A percentile compares a stretch with the other conserved stretches of the same genome.
Evolutionary conservation across 2,329 filamentous ascomycete species (phyloP).

Genomic region (Penicillium sp.): DNA sequence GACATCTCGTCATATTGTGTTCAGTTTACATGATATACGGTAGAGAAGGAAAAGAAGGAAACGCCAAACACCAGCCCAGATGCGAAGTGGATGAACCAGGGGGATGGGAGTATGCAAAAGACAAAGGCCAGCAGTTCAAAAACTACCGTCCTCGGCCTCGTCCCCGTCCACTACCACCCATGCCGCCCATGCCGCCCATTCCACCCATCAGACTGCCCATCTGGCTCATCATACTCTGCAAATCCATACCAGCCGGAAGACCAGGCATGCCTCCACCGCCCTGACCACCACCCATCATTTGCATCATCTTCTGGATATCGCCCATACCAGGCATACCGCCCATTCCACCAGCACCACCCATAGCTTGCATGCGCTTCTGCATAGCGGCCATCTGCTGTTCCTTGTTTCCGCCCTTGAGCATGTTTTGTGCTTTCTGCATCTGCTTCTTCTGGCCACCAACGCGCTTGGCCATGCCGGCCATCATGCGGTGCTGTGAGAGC

Average conservation of each 20-base stretch:
- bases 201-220: conserved; percentile 61
- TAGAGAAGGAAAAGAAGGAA: conserved; percentile 12
- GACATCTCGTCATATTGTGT: background rate
- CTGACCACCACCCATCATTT: conserved; percentile 75
- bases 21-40: conserved; percentile 7
- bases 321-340: conserved; percentile 62
- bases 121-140: conserved; percentile 3
- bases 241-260: conserved; percentile 49
- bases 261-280: conserved; percentile 63
- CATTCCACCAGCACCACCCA: conserved; percentile 68
- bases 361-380: conserved; percentile 90
- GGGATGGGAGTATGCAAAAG: conserved; percentile 7
- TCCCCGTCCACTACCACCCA: conserved; percentile 33
- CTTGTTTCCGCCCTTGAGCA: conserved; percentile 86
- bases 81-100: conserved; percentile 15
- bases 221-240: conserved; percentile 70
- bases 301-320: conserved; percentile 89
- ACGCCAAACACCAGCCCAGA: conserved; percentile 22
- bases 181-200: conserved; percentile 37
- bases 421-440: conserved; percentile 87
- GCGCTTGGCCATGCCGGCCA: conserved; percentile 98
- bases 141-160: conserved; percentile 31
- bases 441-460: conserved; percentile 98
- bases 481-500: conserved; percentile 96
- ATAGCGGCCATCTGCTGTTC: conserved; percentile 91